Evolutionary conservation across 768 basidiomycete species (phyloP), one percentile per base, ranked within the genome.

Genomic region (Boletus rubroflammeus): DNA sequence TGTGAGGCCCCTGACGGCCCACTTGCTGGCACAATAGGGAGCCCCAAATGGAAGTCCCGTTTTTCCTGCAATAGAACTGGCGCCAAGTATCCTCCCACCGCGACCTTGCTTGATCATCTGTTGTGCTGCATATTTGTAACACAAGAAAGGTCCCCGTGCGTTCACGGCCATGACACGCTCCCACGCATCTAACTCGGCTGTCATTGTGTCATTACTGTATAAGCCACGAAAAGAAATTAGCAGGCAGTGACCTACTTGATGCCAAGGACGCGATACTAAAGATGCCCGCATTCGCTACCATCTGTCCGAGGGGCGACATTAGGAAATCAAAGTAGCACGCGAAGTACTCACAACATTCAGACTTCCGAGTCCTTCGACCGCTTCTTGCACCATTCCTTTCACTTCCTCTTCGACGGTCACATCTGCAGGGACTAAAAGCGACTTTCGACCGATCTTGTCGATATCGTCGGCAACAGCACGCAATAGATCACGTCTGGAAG

Each of bases 41-140:
- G 26, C 26, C 10, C 5, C 6, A 7, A n/a, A 26, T 13, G 44
- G 28, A 13, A 8, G 2, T 4, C 44, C 50, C 1, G 23, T 11
- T 13, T 49, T 55, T 7, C 56, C 60, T 0, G 14, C 31, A 15
- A 40, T 0, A 4, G 62, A 63, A 17, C 62, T 57, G 6, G 62
- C 62, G 2, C 84, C 78, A 21, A 85, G 74, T 53, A 86, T 81
- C 19, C 78, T 71, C 1, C 84, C 80, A 11, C 80, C 76, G 6
- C 66, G 66, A 0, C 76, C 74, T 68, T 79, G 79, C 7, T 65
- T 53, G 21, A 83, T 74, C 85, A 86, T 86, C 61, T 80, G 77
- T 56, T 72, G 71, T 17, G 81, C 83, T 2, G 83, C 85, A 56
- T 83, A 76, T 43, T 84, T 81, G 47, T 83, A 85, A 62, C 81